Evolutionary conservation across 1,284 basidiomycete genomes (phyloP), one percentile per base, ranked within the genome.

Genomic region (Megacollybia platyphylla): DNA sequence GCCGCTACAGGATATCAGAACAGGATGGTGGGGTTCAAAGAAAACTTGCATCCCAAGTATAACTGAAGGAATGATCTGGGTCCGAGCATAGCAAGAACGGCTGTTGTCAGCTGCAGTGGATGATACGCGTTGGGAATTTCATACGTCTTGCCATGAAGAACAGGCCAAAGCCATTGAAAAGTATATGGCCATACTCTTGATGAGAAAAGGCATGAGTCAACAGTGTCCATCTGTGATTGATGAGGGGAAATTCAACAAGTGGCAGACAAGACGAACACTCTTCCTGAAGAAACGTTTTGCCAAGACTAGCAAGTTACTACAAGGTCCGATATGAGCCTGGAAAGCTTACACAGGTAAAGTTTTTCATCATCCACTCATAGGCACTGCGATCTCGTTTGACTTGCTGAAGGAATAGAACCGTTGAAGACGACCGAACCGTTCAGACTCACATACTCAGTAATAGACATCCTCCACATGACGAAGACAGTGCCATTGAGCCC

Each of bases 141-240:
- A 49, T 76, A 0, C 76, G 63, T 0, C 74, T 79, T 1, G 82
- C 84, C 65, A 91, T 75, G 61, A 87, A 90, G 55, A 72, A 87
- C 54, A 84, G 83, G 0, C 83, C 78, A 49, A 91, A 69, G 39
- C 76, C 77, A 56, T 94, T 94, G 57, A 92, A 64, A 24, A 85
- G 52, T 29, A 90, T 74, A 56, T 94, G 91, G 0, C 56, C 51
- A 7, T 69, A 46, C 18, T 68, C 64, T 48, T 67, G 60, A 54
- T 92, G 88, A 2, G 81, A 90, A 65, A 92, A 90, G 46, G 67
- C 71, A 20, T 71, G 62, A 0, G 87, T 89, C 15, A 92, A 48
- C 24, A 86, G 60, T 0, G 87, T 90, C 85, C 88, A 92, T 57
- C 87, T 90, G 44, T 39, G 29, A 20, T 30, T 17, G 40, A 41